Base-by-base conservation (phyloP, 352 stramenopile species). In the Phytopythium chamaehyphon region DNA sequence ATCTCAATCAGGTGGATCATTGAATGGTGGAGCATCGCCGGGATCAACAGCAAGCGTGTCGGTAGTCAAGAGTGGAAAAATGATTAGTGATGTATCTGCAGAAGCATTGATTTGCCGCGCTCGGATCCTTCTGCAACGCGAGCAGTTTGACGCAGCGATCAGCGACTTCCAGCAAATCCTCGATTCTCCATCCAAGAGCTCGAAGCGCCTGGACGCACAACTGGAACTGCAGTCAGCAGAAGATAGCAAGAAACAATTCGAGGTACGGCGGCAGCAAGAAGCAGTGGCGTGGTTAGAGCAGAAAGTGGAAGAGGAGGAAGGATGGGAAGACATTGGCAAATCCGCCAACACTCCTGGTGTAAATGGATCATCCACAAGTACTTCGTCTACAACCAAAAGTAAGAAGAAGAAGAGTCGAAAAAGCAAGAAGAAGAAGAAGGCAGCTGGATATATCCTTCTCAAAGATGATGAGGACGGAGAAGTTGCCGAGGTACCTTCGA, bases 81-180 rank as follows among this genome's bases (percentile, higher is more conserved):
- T 83, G 22, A 81, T 65, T 12, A 88, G 71, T n/a, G 61, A 86
- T 48, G 65, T 78, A 50, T 73, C 75, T 2, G 55, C 62, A 0
- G 69, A 78, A 42, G 80, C 80, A 14, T 28, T 89, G 22, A 58
- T 91, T 28, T 60, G 62, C 49, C 73, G 80, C 14, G 80, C 80
- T 2, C 71, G 80, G 11, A 49, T 91, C 26, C 64, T 59, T 15
- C 47, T 82, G 40, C 39, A 62, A 26, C 59, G 59, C 18, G 51
- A 89, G 26, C 57, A 76, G 40, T 90, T 82, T 47, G 76, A 90
- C 18, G 64, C 55, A 2, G 82, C 82, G 1, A 73, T 84, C 14
- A 48, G 55, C 2, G 83, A 93, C 55, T 93, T 90, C 44, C 36
- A 71, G 19, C 63, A 63, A 11, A 87, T 93, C 26, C 37, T 90